These are phyloP conservation scores for Ceratocystis eucalypticola DNA, from an alignment of 2,329 filamentous ascomycete species.

Conservation along the genomic window DNA sequence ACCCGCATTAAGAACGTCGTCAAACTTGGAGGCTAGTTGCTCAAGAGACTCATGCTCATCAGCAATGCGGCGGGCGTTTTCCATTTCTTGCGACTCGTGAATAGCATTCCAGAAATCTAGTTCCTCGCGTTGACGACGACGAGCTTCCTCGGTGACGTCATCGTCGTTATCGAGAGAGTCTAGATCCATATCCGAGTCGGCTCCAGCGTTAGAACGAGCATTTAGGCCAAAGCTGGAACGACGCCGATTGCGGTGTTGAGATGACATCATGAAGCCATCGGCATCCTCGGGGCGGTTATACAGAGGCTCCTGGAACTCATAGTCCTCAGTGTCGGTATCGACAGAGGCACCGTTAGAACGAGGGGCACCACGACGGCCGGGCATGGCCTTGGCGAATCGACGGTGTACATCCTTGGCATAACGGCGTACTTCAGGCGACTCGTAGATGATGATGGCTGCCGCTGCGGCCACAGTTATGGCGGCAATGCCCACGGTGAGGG, in stretches of 20 bases:
- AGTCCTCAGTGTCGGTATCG: conserved; percentile 35
- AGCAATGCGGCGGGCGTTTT: conserved; percentile 20
- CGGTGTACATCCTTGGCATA: conserved; percentile 48
- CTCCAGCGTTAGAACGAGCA: conserved; percentile 23
- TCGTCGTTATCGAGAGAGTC: conserved; percentile 25
- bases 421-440: conserved; percentile 49
- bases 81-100: conserved; percentile 36
- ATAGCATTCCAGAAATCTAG: conserved; percentile 52
- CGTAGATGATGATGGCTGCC: conserved; percentile 47
- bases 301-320: conserved; percentile 34
- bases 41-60: conserved; percentile 20
- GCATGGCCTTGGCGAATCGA: conserved; percentile 44
- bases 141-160: conserved; percentile 49
- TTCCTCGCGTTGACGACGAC: conserved; percentile 49
- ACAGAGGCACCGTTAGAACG: not conserved
- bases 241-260: conserved; percentile 28
- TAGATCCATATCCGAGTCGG: not conserved
- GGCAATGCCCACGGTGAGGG: conserved; percentile 44
- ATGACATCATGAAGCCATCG: conserved; percentile 46
- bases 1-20: conserved; percentile 45
- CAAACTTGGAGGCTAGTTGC: conserved; percentile 36
- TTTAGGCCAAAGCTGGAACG: conserved; percentile 24
- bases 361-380: conserved; percentile 32
- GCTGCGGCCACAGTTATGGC: conserved; percentile 45
- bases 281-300: conserved; percentile 56